Conservation (phyloP, 352 stramenopile species). For the Globisporangium yorkense region DNA sequence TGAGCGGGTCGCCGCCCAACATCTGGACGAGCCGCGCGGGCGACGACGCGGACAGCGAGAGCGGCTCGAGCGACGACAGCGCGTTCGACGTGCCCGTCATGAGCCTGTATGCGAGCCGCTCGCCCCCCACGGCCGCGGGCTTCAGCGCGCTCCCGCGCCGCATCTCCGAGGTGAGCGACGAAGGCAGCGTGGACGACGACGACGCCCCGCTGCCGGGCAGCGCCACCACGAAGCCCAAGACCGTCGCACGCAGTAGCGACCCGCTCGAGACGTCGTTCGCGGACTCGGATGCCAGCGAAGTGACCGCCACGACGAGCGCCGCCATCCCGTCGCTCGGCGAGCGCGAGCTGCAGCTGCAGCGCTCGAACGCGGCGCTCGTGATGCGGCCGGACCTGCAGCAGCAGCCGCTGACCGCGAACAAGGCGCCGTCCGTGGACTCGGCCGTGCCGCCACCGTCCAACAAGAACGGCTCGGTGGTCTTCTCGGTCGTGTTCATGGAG, state of each 20-base stretch:
- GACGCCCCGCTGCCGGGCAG: background rate
- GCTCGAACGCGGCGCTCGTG: constrained; percentile 25
- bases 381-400: constrained; percentile 11
- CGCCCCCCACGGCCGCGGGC: constrained; percentile 2
- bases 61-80: background rate
- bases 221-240: background rate
- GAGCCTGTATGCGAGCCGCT: constrained; percentile 1
- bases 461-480: constrained; percentile 53
- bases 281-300: constrained; percentile 12
- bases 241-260: constrained; percentile 7
- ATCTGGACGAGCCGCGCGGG: constrained; percentile 44
- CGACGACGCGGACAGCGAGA: constrained; percentile 8
- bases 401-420: background rate
- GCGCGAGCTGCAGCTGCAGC: constrained; percentile 15
- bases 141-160: constrained; percentile 23
- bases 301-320: background rate
- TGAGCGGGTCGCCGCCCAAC: constrained; percentile 25
- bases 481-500: constrained; percentile 58
- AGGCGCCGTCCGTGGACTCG: constrained; percentile 10
- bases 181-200: constrained; percentile 30
- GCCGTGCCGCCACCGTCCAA: constrained; percentile 43
- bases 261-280: constrained; percentile 8
- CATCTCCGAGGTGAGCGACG: constrained; percentile 40
- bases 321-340: constrained; percentile 10
- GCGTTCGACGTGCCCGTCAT: constrained; percentile 1